Conservation (phyloP, 1,284 basidiomycete species). For the Ganoderma multipileum region DNA sequence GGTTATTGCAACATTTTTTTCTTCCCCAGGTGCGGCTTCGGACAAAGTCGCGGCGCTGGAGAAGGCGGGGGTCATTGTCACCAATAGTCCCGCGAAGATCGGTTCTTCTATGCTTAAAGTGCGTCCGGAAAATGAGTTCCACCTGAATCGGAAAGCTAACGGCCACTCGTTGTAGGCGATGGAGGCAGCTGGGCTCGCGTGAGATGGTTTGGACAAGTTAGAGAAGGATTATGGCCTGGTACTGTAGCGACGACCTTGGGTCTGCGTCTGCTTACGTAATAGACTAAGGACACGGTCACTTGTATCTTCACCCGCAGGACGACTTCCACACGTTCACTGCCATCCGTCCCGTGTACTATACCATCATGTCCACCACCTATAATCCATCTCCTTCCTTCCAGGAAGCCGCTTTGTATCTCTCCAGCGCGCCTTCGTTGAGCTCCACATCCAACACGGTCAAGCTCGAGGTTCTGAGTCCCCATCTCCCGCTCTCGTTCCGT, state of each 20-base stretch:
- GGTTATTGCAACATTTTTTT: not conserved
- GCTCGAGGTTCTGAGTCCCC: conserved; percentile 68
- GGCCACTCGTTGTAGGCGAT: conserved; percentile 63
- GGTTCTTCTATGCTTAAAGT: conserved; percentile 89
- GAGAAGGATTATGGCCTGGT: conserved; percentile 3
- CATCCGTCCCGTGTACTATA: conserved; percentile 26
- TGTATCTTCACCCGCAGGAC: conserved; percentile 21
- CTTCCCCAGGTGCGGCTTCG: conserved; percentile 76
- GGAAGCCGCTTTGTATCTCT: conserved; percentile 70
- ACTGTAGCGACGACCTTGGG: conserved; percentile 14
- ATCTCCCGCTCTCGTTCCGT: conserved; percentile 30
- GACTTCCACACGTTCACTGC: conserved; percentile 16
- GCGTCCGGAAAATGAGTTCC: conserved; percentile 2
- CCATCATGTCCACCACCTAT: conserved; percentile 37
- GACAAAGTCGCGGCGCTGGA: conserved; percentile 98
- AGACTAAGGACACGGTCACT: conserved; percentile 31
- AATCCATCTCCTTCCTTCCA: conserved; percentile 60
- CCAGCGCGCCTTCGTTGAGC: conserved; percentile 57
- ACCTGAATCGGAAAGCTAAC: not conserved
- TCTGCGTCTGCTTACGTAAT: conserved; percentile 39
- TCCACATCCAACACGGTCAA: conserved; percentile 66
- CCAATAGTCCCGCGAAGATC: conserved; percentile 96
- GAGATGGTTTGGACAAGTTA: conserved; percentile 35
- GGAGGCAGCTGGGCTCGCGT: conserved; percentile 84
- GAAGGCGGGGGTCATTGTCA: conserved; percentile 93